Evolutionary conservation across 352 stramenopile genomes (phyloP).

Genomic region (Globisporangium abappressorium): DNA sequence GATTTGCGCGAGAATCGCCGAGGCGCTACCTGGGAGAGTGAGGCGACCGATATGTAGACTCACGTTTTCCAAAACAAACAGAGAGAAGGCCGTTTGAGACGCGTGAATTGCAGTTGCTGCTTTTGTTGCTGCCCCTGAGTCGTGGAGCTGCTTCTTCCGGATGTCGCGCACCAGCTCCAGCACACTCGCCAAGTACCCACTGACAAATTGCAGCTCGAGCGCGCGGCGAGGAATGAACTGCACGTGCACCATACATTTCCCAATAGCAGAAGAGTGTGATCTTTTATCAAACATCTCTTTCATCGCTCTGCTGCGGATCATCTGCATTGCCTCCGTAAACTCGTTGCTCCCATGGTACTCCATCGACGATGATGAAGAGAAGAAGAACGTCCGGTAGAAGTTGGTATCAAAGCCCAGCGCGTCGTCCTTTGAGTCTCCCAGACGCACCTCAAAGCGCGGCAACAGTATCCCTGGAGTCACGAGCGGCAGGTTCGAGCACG

Average conservation of each 20-base stretch:
- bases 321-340: neutral
- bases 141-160: neutral
- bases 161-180: neutral
- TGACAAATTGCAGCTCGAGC: neutral
- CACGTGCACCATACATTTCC: slow-evolving; percentile 3
- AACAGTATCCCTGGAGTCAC: neutral
- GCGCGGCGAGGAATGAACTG: slow-evolving; percentile 8
- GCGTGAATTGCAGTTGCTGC: neutral
- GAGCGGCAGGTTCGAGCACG: slow-evolving; percentile 13
- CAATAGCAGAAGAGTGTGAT: neutral
- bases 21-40: neutral
- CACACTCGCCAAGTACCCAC: neutral
- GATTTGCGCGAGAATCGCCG: slow-evolving; percentile 4
- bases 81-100: neutral
- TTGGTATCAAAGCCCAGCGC: slow-evolving; percentile 11
- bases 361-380: neutral
- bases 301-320: neutral
- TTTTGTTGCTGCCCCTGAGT: neutral
- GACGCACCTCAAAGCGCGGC: slow-evolving; percentile 8
- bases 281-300: no score
- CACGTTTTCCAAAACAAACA: neutral
- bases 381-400: slow-evolving; percentile 10
- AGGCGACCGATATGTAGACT: slow-evolving; percentile 1
- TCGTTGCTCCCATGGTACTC: neutral
- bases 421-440: slow-evolving; percentile 8